These are phyloP conservation scores for Erysimum cheiri DNA, from an alignment of 441 rosid species.

Conservation along the genomic window DNA sequence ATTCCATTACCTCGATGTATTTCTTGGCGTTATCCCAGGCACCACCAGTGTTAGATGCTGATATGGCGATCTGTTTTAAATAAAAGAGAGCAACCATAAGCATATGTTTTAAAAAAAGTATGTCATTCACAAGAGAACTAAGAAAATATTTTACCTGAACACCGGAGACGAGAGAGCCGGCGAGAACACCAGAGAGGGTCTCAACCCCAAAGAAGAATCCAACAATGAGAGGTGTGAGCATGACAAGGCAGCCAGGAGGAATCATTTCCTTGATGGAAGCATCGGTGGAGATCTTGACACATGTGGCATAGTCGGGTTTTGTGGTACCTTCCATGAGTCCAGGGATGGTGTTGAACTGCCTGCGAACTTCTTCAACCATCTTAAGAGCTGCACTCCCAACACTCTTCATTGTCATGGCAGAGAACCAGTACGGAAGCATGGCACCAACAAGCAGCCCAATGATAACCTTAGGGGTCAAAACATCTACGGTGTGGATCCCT, in stretches of 20 bases:
- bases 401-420: constrained; percentile 81
- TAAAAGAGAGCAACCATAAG: constrained; percentile 10
- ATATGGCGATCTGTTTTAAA: constrained; percentile 61
- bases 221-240: constrained; percentile 73
- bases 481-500: constrained; percentile 58
- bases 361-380: constrained; percentile 81
- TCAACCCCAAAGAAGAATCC: constrained; percentile 72
- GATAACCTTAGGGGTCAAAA: constrained; percentile 73
- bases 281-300: constrained; percentile 77
- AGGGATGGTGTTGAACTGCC: constrained; percentile 75
- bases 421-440: constrained; percentile 82
- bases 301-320: constrained; percentile 70
- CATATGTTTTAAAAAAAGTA: background rate
- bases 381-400: constrained; percentile 76
- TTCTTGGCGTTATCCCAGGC: constrained; percentile 83
- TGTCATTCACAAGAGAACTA: background rate
- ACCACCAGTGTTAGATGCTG: constrained; percentile 83
- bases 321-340: constrained; percentile 74
- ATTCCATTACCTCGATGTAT: constrained; percentile 63
- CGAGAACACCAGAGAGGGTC: constrained; percentile 77
- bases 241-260: constrained; percentile 74
- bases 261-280: constrained; percentile 74
- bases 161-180: constrained; percentile 73
- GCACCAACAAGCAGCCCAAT: constrained; percentile 73
- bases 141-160: constrained; percentile 52